Conservation (phyloP, 2,329 filamentous ascomycete species). For the Fusarium sarcochroum region DNA sequence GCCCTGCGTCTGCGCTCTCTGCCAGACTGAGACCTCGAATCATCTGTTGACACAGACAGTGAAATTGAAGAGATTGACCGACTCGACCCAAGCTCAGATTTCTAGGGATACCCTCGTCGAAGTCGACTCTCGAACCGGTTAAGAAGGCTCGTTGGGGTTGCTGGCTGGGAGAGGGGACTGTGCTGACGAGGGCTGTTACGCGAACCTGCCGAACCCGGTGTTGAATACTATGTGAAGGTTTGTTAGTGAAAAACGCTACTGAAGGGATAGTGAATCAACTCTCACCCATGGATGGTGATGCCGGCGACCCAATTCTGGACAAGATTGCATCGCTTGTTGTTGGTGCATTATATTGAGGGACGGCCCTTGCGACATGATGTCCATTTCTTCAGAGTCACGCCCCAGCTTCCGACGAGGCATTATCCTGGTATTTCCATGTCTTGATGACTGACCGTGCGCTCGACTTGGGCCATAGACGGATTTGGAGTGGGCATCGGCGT, state of each 20-base stretch:
- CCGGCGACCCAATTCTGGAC: slow-evolving; percentile 28
- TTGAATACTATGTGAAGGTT: slow-evolving; percentile 21
- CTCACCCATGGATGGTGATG: slow-evolving; percentile 9
- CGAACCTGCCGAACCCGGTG: slow-evolving; percentile 23
- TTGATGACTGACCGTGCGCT: slow-evolving; percentile 1
- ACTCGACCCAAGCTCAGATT: slow-evolving; percentile 38
- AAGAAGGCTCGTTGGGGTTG: slow-evolving; percentile 44
- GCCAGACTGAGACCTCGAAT: slow-evolving; percentile 41
- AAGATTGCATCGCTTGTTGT: slow-evolving; percentile 31
- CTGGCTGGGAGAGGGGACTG: slow-evolving; percentile 45
- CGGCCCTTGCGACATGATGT: slow-evolving; percentile 3
- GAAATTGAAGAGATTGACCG: slow-evolving; percentile 35
- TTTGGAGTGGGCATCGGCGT: slow-evolving; percentile 8
- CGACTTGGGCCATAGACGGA: background rate
- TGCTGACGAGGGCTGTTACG: slow-evolving; percentile 30
- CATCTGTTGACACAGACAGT: slow-evolving; percentile 12
- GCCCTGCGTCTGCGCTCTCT: slow-evolving; percentile 51
- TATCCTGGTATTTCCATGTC: slow-evolving; percentile 9
- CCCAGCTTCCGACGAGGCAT: background rate
- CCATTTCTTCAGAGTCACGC: slow-evolving; percentile 27
- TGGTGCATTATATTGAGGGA: slow-evolving; percentile 16
- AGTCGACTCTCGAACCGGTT: slow-evolving; percentile 44
- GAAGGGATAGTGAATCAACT: background rate
- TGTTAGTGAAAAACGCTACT: slow-evolving; percentile 2
- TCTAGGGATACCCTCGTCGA: slow-evolving; percentile 46